These are phyloP conservation scores for Boletus huronensis DNA, from an alignment of 768 basidiomycete genomes.

Conservation along the genomic window DNA sequence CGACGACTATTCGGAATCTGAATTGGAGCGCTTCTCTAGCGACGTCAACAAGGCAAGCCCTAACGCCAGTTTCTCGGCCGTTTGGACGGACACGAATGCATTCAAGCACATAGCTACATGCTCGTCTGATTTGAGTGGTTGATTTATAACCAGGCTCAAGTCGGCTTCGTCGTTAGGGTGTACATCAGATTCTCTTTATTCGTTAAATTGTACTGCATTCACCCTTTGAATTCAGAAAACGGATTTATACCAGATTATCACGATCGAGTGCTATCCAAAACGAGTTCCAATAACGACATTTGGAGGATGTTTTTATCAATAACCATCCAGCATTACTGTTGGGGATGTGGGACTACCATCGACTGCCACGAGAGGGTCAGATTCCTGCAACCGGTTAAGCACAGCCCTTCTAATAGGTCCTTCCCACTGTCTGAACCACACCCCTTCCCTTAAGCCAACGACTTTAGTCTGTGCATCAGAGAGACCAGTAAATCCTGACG, in stretches of 20 bases:
- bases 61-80: slow-evolving; percentile 22
- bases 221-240: not conserved
- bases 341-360: slow-evolving; percentile 14
- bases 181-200: slow-evolving; percentile 19
- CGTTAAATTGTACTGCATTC: slow-evolving; percentile 12
- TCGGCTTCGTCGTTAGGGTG: not conserved
- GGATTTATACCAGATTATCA: slow-evolving; percentile 3
- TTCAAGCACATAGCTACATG: slow-evolving; percentile 18
- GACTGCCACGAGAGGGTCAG: slow-evolving; percentile 34
- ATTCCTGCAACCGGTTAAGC: slow-evolving; percentile 35
- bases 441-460: slow-evolving; percentile 64
- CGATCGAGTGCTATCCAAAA: not conserved
- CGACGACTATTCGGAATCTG: slow-evolving; percentile 60
- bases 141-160: not conserved
- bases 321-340: slow-evolving; percentile 26
- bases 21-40: slow-evolving; percentile 17
- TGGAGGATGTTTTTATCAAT: not conserved
- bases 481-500: slow-evolving; percentile 28
- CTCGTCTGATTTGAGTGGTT: not conserved
- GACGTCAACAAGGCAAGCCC: slow-evolving; percentile 10
- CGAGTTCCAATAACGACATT: not conserved
- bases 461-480: slow-evolving; percentile 35
- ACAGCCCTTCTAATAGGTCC: slow-evolving; percentile 62
- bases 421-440: slow-evolving; percentile 82
- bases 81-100: slow-evolving; percentile 30